Percentiles rank a stretch among this genome's conserved stretches.
Evolutionary conservation across 768 basidiomycete species (phyloP).

Genomic region (Amanita phalloides): DNA sequence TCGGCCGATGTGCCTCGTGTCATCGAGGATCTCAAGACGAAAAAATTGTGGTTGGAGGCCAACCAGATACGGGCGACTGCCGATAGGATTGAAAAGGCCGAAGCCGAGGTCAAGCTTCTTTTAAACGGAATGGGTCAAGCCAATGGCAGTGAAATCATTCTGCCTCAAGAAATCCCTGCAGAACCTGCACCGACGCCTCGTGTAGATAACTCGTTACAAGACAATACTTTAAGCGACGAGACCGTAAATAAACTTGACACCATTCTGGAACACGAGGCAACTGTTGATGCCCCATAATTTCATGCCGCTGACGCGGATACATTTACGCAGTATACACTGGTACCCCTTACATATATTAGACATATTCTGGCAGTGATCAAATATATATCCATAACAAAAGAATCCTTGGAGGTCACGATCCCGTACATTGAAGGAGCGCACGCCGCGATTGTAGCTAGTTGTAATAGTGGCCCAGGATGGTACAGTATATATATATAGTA

Average conservation of each 20-base stretch:
- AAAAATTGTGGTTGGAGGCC: conserved; percentile 91
- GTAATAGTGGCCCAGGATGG: conserved; percentile 13
- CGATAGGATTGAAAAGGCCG: conserved; percentile 74
- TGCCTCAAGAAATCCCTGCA: conserved; percentile 32
- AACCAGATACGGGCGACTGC: conserved; percentile 78
- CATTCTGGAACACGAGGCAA: conserved; percentile 18
- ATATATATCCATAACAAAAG: conserved; percentile 26
- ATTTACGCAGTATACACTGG: background rate
- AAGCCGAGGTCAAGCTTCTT: conserved; percentile 61
- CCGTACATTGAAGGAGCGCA: conserved; percentile 30
- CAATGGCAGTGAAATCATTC: conserved; percentile 19
- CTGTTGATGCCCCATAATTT: conserved; percentile 11
- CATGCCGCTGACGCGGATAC: background rate
- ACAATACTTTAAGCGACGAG: conserved; percentile 26
- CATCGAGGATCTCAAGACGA: conserved; percentile 83
- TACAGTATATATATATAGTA: conserved; percentile 13
- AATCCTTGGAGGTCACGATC: conserved; percentile 18
- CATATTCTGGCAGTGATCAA: conserved; percentile 13
- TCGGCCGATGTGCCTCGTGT: conserved; percentile 70
- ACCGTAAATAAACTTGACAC: conserved; percentile 33
- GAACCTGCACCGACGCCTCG: conserved; percentile 35
- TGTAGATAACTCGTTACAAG: conserved; percentile 16
- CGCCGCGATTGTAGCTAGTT: conserved; percentile 13
- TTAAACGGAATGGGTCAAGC: conserved; percentile 28
- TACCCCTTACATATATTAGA: conserved; percentile 5